phyloP scores from a whole-genome alignment of 495 filamentous ascomycete species.

The Neohortaea acidophila region DNA sequence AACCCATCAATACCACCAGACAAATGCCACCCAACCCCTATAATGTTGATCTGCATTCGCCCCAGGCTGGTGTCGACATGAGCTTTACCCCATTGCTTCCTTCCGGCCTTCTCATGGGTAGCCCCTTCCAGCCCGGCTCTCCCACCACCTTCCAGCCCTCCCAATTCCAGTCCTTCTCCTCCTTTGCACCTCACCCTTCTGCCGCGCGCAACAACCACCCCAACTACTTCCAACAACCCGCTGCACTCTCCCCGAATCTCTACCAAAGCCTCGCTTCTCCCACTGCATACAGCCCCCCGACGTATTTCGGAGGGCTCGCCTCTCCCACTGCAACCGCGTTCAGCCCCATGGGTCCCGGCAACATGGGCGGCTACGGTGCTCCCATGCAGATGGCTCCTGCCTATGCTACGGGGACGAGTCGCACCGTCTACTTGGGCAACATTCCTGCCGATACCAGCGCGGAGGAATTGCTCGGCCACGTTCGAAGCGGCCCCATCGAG shows the following conservation, averaged over 20 bases:
- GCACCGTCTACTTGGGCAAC: conserved; percentile 94
- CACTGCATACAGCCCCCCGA: conserved; percentile 53
- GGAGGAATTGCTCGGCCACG: conserved; percentile 93
- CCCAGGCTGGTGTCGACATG: conserved; percentile 88
- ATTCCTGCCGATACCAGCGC: conserved; percentile 96
- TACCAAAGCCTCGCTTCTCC: conserved; percentile 69
- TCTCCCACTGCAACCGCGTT: conserved; percentile 62
- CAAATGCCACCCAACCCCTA: conserved; percentile 35
- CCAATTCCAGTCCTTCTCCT: conserved; percentile 72
- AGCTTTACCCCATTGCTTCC: conserved; percentile 93
- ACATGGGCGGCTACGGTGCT: conserved; percentile 44
- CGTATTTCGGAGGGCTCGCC: conserved; percentile 63
- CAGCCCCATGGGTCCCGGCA: conserved; percentile 39
- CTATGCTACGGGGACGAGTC: conserved; percentile 75
- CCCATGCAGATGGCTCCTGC: conserved; percentile 61
- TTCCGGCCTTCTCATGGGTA: conserved; percentile 84
- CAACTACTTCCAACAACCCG: conserved; percentile 47
- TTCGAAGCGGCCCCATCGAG: conserved; percentile 95
- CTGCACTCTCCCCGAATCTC: conserved; percentile 50
- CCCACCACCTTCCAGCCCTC: conserved; percentile 78
- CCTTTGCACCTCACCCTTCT: conserved; percentile 51
- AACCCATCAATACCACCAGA: conserved; percentile 73
- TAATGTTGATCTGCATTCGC: conserved; percentile 61
- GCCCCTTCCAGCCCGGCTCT: conserved; percentile 90
- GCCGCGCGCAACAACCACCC: conserved; percentile 40